phyloP scores from a whole-genome alignment of 148 eudicot genomes.

The Rhododendron griersonianum region DNA sequence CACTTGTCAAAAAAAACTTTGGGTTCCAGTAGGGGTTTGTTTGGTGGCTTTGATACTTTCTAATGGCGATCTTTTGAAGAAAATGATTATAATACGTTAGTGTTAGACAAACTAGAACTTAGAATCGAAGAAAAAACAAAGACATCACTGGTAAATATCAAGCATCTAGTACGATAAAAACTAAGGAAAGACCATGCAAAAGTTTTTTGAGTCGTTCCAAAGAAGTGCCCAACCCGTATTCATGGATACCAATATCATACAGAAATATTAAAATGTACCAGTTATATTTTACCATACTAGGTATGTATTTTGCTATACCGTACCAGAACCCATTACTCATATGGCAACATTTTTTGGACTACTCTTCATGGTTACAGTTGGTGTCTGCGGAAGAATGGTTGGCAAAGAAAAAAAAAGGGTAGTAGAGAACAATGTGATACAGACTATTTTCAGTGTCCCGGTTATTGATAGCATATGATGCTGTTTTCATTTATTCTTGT shows the following conservation, averaged over 20 bases:
- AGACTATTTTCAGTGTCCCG: neutral
- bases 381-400: neutral
- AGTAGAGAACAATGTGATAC: neutral
- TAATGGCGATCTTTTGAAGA: neutral
- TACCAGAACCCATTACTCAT: neutral
- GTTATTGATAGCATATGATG: neutral
- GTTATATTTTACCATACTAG: neutral
- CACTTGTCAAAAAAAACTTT: too few species aligned
- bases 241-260: neutral
- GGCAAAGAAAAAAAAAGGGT: neutral
- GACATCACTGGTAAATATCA: neutral
- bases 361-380: neutral
- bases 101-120: neutral
- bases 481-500: neutral
- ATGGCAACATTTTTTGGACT: neutral
- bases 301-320: neutral
- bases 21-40: too few species aligned
- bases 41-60: neutral
- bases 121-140: neutral
- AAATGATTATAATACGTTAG: neutral
- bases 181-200: neutral
- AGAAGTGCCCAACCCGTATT: neutral
- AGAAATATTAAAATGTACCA: neutral
- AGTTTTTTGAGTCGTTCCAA: neutral
- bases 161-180: neutral